Evolutionary conservation across 1,139 yeast species (phyloP), one percentile per base, ranked within the genome.

Genomic region (Nematodospora anomalae): DNA sequence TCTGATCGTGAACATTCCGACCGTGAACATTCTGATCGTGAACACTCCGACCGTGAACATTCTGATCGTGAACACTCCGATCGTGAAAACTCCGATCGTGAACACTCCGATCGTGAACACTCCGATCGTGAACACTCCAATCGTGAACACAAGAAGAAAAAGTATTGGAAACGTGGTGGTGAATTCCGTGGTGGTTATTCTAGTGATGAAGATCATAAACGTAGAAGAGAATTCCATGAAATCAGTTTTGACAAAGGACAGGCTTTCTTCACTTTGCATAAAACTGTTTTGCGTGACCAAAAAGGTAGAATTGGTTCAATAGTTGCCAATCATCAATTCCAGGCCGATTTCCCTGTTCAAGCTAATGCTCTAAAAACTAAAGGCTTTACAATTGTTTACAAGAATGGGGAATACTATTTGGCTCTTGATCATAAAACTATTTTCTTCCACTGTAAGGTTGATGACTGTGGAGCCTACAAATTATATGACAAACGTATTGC

Each of bases 251-350:
- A 14, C 11, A 14, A 22, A 15, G 16, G 25, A 23, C 22, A 12
- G 11, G 13, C 16, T 16, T 27, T 28, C 9, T 32, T 32, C 18
- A 26, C 34, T 18, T 32, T 32, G 26, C 16, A 16, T 6, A 18
- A 26, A 6, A 16, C 34, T 18, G 26, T 26, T 4, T 58, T 67
- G 45, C 56, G 49, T 18, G 73, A 66, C 43, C 29, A 52, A 27
- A 6, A 27, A 4, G 30, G 21, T 8, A 25, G 39, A 56, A 53
- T 64, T 41, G 72, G 72, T 23, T 60, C 69, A 32, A 66, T 67
- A 54, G 73, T 64, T 38, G 69, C 71, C 37, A 67, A 66, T 58
- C 58, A 66, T 53, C 72, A 67, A 52, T 67, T 67, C 63, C 73
- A 67, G 53, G 66, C 66, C 44, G 73, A 67, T 45, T 69, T 70